Base-by-base conservation (phyloP, 2,329 filamentous ascomycete genomes). In the Emmonsiellopsis sp. region DNA sequence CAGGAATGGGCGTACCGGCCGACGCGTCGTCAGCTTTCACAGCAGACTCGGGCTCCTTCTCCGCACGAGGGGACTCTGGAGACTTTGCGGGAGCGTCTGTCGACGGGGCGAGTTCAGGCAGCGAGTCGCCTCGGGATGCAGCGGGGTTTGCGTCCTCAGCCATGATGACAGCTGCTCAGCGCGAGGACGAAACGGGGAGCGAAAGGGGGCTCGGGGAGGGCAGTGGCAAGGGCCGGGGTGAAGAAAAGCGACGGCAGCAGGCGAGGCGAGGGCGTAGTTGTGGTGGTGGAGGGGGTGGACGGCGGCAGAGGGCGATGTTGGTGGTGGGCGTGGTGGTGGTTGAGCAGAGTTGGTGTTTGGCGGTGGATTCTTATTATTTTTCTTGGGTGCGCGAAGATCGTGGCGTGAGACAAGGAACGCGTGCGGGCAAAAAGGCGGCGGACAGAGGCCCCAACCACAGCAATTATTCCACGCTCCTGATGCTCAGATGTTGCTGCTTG, bases 131-230 rank as follows among this genome's bases (percentile, higher is more conserved):
- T 63, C 63, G 51, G 56, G 63, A 59, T 58, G 63, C 57, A 55
- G 65, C 57, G 55, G 66, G 62, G 59, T 65, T 63, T 49, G 65
- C 65, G 54, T 68, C 65, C 54, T 73, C 71, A 56, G 71, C 66
- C 65, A 73, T 73, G 58, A 58, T 42, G 57, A 50, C 33, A 47
- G 56, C 44, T 43, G 42, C 34, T 42, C 21, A 27, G 21, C 21
- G 21, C 21, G 21, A 27, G 21, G 21, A 27, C 21, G 21, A 27
- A 27, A 27, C 21, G 21, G 21, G 21, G 17, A 21, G 8, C 11
- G 17, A 13, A 14, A 42, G 11, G 40, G 40, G 8, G 11, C 14
- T 39, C 14, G 31, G 47, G 3, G 6, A 32, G 36, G 36, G 14
- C 31, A 27, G 17, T 21, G 10, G 33, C 7, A 7, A 31, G 34